phyloP scores from a whole-genome alignment of 108 stramenopile species.

The Aureococcus anophagefferens region DNA sequence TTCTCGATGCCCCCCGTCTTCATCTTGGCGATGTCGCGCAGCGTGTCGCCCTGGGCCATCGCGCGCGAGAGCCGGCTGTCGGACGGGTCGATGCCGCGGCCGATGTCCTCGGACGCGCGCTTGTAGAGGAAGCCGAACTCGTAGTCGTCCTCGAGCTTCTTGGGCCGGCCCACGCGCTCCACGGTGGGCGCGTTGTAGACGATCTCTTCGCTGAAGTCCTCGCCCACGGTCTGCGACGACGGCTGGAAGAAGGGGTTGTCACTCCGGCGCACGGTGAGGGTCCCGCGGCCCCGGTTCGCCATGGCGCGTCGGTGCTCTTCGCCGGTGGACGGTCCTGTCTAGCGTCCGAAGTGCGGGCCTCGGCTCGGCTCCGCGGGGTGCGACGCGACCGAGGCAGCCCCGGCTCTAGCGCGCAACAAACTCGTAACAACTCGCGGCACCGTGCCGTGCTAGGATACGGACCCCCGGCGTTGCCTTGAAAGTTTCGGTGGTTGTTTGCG shows the following conservation, averaged over 20 bases:
- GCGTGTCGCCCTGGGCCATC: conserved; percentile 12
- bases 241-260: conserved; percentile 30
- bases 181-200: not conserved
- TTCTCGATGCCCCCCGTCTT: conserved; percentile 18
- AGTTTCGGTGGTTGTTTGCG: too few species aligned
- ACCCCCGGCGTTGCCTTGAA: too few species aligned
- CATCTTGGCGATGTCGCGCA: conserved; percentile 9
- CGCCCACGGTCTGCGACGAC: conserved; percentile 11
- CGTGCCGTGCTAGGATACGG: too few species aligned
- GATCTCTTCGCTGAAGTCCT: not conserved
- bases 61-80: conserved; percentile 18
- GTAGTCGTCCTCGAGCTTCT: conserved; percentile 3
- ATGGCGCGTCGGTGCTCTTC: not conserved
- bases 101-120: not conserved
- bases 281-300: not conserved
- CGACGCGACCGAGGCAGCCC: too few species aligned
- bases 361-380: too few species aligned
- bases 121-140: conserved; percentile 27
- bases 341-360: too few species aligned
- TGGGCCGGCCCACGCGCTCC: not conserved
- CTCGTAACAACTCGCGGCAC: too few species aligned
- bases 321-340: too few species aligned
- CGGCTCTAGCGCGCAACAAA: too few species aligned
- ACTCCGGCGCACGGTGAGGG: conserved; percentile 9
- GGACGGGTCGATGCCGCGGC: conserved; percentile 10